phyloP scores from a whole-genome alignment of 2,329 filamentous ascomycete genomes.

The Diaporthe australafricana region DNA sequence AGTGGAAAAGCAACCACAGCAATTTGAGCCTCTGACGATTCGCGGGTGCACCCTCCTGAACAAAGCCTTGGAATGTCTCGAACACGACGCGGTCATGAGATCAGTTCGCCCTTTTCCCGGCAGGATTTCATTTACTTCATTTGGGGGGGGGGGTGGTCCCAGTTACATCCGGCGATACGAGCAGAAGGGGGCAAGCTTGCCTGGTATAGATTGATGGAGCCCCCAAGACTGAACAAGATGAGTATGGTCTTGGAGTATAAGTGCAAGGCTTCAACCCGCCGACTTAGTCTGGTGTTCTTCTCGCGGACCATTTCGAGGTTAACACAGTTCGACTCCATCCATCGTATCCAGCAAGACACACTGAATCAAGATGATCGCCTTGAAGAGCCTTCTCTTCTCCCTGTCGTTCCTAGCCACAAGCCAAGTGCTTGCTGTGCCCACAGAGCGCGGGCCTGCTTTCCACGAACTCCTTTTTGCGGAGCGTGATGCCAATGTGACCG shows the following conservation, averaged over 20 bases:
- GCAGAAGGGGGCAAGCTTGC: neutral
- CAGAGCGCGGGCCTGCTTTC: constrained; percentile 12
- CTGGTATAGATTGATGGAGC: neutral
- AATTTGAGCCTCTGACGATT: constrained; percentile 6
- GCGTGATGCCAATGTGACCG: constrained; percentile 9
- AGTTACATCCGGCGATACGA: constrained; percentile 23
- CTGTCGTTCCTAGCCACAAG: neutral
- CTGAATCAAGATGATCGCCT: constrained; percentile 9
- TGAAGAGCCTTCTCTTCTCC: neutral
- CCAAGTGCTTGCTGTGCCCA: constrained; percentile 11
- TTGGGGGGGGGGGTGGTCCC: neutral
- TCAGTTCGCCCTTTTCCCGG: constrained; percentile 15
- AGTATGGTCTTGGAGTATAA: neutral
- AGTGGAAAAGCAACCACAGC: neutral
- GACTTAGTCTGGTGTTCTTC: neutral
- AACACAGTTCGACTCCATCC: neutral
- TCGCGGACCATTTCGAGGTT: neutral
- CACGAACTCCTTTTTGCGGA: constrained; percentile 8
- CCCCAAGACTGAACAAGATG: neutral
- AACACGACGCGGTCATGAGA: constrained; percentile 6
- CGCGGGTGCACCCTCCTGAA: neutral
- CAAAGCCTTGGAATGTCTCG: constrained; percentile 10
- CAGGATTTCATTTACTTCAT: constrained; percentile 20
- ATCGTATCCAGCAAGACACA: neutral
- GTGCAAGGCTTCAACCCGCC: neutral